Evolutionary conservation across 2,329 filamentous ascomycete species (phyloP), one percentile per base, ranked within the genome.

Genomic region (Sporothrix globosa): DNA sequence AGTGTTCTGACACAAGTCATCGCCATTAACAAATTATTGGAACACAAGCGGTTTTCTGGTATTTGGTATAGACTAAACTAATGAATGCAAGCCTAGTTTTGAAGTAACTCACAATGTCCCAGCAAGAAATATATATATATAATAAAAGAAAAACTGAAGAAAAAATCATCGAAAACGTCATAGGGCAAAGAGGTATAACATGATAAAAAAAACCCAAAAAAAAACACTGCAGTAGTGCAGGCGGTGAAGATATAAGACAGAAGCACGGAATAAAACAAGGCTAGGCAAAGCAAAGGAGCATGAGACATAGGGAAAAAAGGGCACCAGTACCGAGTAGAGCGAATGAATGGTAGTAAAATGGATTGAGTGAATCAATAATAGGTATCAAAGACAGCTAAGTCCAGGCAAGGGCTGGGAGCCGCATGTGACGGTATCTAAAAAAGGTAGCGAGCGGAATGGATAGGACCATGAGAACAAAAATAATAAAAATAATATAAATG

Each of bases 201-300:
- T 17, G 21, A 27, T 50, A 70, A 71, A 74, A 75, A 75, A 54
- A 71, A 72, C 72, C 74, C 65, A 72, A 74, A 67, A 73, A 53
- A 71, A 73, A 74, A 73, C 61, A 27, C 24, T 63, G 39, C n/a
- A 63, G 61, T 50, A 65, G 46, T 34, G 44, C 19, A 19, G 27
- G 61, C 61, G 61, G 61, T 65, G 61, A 30, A 69, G 74, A 76
- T 72, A 73, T 30, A 39, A 68, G 50, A 68, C 17, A 34, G 27
- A n/a, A 24, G 21, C 6, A n/a, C 3, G 5, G 14, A 60, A 24
- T 14, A 19, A 44, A 61, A 61, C 46, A 58, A 41, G 30, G 4
- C 56, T 19, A 44, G n/a, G 53, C 4, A n/a, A 39, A n/a, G 9
- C 27, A 58, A n/a, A 27, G 10, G 3, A 6, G 14, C 24, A 39